Conservation (phyloP, 371 early-diverging fungal species). For the Blakeslea trispora region DNA sequence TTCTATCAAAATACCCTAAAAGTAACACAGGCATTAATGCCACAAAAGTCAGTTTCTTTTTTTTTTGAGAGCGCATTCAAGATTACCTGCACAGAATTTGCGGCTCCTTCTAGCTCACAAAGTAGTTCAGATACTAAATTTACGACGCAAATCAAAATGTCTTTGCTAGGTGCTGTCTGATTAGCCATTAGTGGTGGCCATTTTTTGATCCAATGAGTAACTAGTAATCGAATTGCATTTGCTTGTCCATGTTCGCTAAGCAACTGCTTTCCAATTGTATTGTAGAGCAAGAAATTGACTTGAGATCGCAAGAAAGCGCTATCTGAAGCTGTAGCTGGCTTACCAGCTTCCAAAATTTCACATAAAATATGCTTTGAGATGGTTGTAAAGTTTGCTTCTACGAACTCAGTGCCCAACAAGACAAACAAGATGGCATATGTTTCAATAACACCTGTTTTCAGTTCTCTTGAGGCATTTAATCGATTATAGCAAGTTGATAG, state of each 20-base stretch:
- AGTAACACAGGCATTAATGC: neutral
- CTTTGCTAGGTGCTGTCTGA: conserved; percentile 63
- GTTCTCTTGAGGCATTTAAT: conserved; percentile 64
- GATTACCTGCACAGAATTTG: conserved; percentile 66
- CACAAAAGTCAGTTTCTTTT: neutral
- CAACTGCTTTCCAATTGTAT: conserved; percentile 70
- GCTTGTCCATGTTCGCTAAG: conserved; percentile 85
- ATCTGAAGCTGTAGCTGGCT: conserved; percentile 53
- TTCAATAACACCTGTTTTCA: conserved; percentile 80
- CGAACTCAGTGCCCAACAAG: conserved; percentile 68
- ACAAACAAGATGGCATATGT: conserved; percentile 77
- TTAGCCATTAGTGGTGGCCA: conserved; percentile 72
- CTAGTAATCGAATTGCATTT: conserved; percentile 67
- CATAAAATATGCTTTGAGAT: conserved; percentile 72
- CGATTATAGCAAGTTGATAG: conserved; percentile 66
- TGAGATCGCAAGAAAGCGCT: conserved; percentile 65
- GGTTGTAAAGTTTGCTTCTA: conserved; percentile 73
- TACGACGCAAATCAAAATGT: conserved; percentile 66
- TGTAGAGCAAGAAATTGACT: conserved; percentile 72
- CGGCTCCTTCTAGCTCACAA: conserved; percentile 79
- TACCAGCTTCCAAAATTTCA: conserved; percentile 51
- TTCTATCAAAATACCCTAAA: conserved; percentile 62
- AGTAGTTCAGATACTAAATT: conserved; percentile 74
- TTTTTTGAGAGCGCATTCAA: too few species aligned
- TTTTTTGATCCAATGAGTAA: conserved; percentile 64